phyloP scores from a whole-genome alignment of 179 eudicot genomes.

The Spergularia azorica region DNA sequence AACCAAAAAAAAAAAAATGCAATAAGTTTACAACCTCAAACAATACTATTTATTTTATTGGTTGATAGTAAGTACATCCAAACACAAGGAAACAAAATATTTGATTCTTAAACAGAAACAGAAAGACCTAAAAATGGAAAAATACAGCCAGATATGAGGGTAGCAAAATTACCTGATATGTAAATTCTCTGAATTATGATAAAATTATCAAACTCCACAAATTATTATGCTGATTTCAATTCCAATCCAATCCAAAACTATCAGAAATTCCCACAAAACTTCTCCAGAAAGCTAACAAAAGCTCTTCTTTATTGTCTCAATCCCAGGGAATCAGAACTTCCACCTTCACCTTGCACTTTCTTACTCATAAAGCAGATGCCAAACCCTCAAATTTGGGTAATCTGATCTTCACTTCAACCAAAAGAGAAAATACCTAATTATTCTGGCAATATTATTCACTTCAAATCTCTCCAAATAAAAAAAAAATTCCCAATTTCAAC shows the following conservation, averaged over 20 bases:
- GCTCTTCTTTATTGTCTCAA: constrained; percentile 26
- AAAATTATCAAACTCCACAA: constrained; percentile 3
- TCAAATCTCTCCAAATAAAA: constrained; percentile 13
- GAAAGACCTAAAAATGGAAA: not conserved
- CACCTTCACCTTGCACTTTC: constrained; percentile 21
- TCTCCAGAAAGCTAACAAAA: constrained; percentile 31
- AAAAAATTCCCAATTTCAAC: constrained; percentile 19
- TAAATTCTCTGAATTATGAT: constrained; percentile 24
- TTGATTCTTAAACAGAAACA: constrained; percentile 5
- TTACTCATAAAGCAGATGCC: constrained; percentile 25
- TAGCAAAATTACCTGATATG: constrained; percentile 40
- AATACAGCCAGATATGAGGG: constrained; percentile 10
- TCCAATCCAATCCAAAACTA: constrained; percentile 9
- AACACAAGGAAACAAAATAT: constrained; percentile 9
- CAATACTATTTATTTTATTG: not conserved
- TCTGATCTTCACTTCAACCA: constrained; percentile 29
- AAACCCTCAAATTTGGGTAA: constrained; percentile 34
- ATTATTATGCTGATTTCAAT: constrained; percentile 15
- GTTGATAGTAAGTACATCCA: not conserved
- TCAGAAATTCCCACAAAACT: constrained; percentile 32
- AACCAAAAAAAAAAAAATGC: not conserved
- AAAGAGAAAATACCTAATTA: not conserved
- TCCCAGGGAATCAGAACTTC: constrained; percentile 44
- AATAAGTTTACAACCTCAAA: not conserved
- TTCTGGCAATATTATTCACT: constrained; percentile 22